A percentile compares a stretch with the other conserved stretches of the same genome.
Evolutionary conservation across 345 rosid genomes (phyloP).

Genomic region (Eucalyptus brandiana): DNA sequence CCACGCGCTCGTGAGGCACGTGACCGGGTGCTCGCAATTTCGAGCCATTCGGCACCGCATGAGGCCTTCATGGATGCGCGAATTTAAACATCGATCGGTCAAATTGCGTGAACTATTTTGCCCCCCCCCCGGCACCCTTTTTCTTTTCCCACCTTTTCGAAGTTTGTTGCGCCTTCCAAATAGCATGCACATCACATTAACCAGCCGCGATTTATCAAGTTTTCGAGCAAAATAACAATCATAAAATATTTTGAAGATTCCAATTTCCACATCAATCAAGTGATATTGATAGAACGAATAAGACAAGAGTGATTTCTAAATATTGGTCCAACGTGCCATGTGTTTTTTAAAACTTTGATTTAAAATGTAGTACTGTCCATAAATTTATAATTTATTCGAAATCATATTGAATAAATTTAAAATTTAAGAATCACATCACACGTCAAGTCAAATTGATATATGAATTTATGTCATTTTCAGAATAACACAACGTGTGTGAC

Average conservation of each 20-base stretch:
- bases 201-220: neutral
- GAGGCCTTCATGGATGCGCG: neutral
- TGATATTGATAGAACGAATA: too few species aligned
- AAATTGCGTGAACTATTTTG: neutral
- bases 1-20: neutral
- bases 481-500: neutral
- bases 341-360: too few species aligned
- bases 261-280: neutral
- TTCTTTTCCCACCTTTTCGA: neutral
- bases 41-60: neutral
- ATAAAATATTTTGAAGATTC: neutral
- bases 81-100: neutral
- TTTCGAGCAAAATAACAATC: neutral
- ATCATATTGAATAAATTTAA: too few species aligned
- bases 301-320: neutral
- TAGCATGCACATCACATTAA: neutral
- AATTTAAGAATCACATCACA: rapidly evolving
- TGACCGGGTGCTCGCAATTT: neutral
- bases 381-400: rapidly evolving
- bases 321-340: rapidly evolving
- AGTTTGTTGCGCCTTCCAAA: neutral
- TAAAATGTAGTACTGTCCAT: rapidly evolving
- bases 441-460: rapidly evolving
- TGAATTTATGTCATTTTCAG: too few species aligned
- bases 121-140: neutral